These are phyloP conservation scores for Trichomonascus vanleenenianus DNA, from an alignment of 805 yeast species.

Conservation along the genomic window DNA sequence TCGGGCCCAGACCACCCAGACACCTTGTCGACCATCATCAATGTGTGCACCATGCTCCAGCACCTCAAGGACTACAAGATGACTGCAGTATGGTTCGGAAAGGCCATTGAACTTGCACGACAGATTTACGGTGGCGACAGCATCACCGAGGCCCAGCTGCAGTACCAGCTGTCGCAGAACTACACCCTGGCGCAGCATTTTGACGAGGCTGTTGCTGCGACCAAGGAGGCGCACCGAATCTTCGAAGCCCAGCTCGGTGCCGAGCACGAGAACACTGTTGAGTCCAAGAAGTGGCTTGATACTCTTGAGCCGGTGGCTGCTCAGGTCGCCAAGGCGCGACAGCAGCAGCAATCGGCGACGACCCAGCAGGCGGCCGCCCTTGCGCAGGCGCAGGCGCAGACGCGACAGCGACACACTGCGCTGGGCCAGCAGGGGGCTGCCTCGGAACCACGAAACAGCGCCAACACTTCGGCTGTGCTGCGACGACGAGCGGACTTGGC, in stretches of 20 bases:
- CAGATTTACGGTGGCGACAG: conserved; percentile 49
- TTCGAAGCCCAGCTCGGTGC: conserved; percentile 58
- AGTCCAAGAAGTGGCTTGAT: conserved; percentile 56
- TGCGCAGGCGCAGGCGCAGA: conserved; percentile 1
- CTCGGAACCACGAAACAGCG: background rate
- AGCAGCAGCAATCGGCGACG: conserved; percentile 1
- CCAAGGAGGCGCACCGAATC: conserved; percentile 47
- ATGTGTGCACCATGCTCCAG: conserved; percentile 54
- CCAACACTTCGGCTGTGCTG: background rate
- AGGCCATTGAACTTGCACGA: conserved; percentile 45
- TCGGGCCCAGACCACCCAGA: conserved; percentile 65
- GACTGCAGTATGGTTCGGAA: conserved; percentile 46
- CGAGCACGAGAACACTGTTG: conserved; percentile 58
- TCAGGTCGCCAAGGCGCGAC: conserved; percentile 28
- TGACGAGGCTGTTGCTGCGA: conserved; percentile 48
- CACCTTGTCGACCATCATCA: conserved; percentile 50
- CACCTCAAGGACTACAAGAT: conserved; percentile 39
- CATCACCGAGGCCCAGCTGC: conserved; percentile 54
- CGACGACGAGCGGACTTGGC: conserved; percentile 34
- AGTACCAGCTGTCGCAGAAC: conserved; percentile 62
- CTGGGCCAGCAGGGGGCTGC: background rate
- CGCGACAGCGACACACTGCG: background rate
- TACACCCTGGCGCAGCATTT: conserved; percentile 46
- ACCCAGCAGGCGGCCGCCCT: conserved; percentile 5
- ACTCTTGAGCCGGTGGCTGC: conserved; percentile 46